These are phyloP conservation scores for Cornus controversa DNA, from an alignment of 148 eudicot species.

Conservation along the genomic window DNA sequence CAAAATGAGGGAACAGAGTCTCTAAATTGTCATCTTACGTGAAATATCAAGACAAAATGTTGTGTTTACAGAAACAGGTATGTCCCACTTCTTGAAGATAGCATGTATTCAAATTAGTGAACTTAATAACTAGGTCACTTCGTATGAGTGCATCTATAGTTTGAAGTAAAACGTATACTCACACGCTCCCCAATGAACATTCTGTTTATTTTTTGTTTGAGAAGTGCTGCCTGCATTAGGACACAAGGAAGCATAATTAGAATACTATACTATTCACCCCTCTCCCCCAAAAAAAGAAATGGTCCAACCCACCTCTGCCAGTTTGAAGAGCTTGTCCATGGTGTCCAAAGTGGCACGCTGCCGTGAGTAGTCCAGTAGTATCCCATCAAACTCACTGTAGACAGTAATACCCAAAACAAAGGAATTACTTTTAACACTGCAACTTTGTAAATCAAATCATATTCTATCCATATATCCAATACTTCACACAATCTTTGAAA, in stretches of 20 bases:
- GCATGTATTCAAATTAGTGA: neutral
- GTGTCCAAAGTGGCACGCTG: constrained; percentile 79
- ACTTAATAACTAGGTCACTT: neutral
- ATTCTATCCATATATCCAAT: neutral
- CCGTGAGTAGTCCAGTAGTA: constrained; percentile 83
- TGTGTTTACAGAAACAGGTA: neutral
- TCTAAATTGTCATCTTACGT: neutral
- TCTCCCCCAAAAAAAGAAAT: no score
- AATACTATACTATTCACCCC: neutral
- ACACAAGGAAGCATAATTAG: constrained; percentile 14
- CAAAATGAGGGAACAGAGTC: neutral
- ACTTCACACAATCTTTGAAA: neutral
- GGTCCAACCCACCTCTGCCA: constrained; percentile 70
- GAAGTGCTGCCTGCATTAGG: constrained; percentile 67
- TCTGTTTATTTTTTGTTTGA: constrained; percentile 70
- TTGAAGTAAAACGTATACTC: constrained; percentile 3
- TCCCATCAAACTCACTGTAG: constrained; percentile 73
- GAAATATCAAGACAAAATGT: neutral
- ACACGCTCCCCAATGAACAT: constrained; percentile 77
- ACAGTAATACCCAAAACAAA: neutral
- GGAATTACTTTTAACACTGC: neutral
- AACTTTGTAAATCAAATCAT: neutral
- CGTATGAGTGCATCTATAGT: constrained; percentile 10
- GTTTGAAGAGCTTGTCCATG: constrained; percentile 59
- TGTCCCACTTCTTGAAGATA: neutral